These are phyloP conservation scores for Pythium brachiatum DNA, from an alignment of 352 stramenopile genomes.

Conservation along the genomic window DNA sequence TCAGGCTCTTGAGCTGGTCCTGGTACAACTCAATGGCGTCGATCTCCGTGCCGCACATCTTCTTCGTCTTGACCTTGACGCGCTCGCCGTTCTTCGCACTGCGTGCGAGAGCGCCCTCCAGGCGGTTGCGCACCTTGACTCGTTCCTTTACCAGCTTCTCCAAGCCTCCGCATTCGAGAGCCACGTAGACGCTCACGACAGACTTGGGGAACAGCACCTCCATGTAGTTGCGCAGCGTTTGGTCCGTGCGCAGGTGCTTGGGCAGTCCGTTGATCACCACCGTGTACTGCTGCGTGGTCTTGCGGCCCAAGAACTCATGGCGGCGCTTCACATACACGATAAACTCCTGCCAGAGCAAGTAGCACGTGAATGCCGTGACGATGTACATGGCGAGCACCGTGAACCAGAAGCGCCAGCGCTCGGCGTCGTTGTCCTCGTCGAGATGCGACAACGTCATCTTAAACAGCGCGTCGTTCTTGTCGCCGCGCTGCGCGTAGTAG, in stretches of 20 bases:
- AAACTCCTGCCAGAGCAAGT: slow-evolving; percentile 67
- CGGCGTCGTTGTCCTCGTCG: slow-evolving; percentile 29
- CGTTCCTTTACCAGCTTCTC: slow-evolving; percentile 73
- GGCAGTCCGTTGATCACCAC: slow-evolving; percentile 74
- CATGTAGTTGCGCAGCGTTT: slow-evolving; percentile 78
- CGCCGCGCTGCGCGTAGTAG: slow-evolving; percentile 45
- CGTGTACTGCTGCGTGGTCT: slow-evolving; percentile 70
- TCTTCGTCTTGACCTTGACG: slow-evolving; percentile 37
- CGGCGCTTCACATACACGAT: slow-evolving; percentile 67
- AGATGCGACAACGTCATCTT: slow-evolving; percentile 72
- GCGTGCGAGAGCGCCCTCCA: slow-evolving; percentile 64
- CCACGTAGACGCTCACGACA: slow-evolving; percentile 69
- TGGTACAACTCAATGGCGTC: slow-evolving; percentile 76
- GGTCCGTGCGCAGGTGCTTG: slow-evolving; percentile 65
- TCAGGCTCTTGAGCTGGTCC: slow-evolving; percentile 64
- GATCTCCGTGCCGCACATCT: slow-evolving; percentile 45
- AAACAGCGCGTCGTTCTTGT: slow-evolving; percentile 40
- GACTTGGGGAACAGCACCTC: slow-evolving; percentile 69
- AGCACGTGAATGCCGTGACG: slow-evolving; percentile 55
- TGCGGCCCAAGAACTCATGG: slow-evolving; percentile 73
- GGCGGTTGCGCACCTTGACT: slow-evolving; percentile 59
- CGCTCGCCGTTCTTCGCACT: slow-evolving; percentile 63
- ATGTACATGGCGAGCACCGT: slow-evolving; percentile 69
- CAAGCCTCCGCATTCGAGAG: slow-evolving; percentile 68
- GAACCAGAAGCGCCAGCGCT: slow-evolving; percentile 63